Percentiles rank a stretch among this genome's conserved stretches.
Conservation (phyloP, 2,329 filamentous ascomycete species). For the Emmonsia crescens region DNA sequence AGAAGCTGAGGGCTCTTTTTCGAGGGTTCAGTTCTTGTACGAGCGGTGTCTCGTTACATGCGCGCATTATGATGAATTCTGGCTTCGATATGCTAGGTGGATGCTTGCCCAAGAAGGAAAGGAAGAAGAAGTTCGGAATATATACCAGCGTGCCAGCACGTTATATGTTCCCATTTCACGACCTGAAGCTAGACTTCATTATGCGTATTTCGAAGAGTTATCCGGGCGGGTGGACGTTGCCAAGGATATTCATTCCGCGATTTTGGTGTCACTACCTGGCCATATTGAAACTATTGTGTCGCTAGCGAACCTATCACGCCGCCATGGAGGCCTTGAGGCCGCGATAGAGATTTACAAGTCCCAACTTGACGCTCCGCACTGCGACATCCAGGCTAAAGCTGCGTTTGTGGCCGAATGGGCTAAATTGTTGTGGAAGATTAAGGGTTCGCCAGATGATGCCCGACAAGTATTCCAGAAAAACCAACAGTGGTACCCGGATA, state of each 20-base stretch:
- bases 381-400: constrained; percentile 71
- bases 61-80: constrained; percentile 94
- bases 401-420: constrained; percentile 85
- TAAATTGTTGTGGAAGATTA: constrained; percentile 72
- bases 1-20: constrained; percentile 68
- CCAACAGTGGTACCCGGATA: constrained; percentile 72
- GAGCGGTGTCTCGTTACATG: constrained; percentile 88
- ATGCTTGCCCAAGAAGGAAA: constrained; percentile 72
- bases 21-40: constrained; percentile 71
- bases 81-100: constrained; percentile 95
- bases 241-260: constrained; percentile 70
- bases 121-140: constrained; percentile 80
- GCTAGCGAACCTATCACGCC: constrained; percentile 73
- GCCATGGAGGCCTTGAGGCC: constrained; percentile 71
- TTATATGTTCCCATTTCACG: constrained; percentile 79
- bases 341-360: constrained; percentile 74
- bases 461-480: constrained; percentile 75
- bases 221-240: constrained; percentile 65
- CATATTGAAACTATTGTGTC: constrained; percentile 82
- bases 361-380: constrained; percentile 62
- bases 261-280: constrained; percentile 65
- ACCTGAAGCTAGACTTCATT: constrained; percentile 75
- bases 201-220: constrained; percentile 90
- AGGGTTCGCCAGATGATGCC: constrained; percentile 68
- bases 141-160: constrained; percentile 77